Evolutionary conservation across 257 asterid species (phyloP).

Genomic region (Penstemon barbatus): DNA sequence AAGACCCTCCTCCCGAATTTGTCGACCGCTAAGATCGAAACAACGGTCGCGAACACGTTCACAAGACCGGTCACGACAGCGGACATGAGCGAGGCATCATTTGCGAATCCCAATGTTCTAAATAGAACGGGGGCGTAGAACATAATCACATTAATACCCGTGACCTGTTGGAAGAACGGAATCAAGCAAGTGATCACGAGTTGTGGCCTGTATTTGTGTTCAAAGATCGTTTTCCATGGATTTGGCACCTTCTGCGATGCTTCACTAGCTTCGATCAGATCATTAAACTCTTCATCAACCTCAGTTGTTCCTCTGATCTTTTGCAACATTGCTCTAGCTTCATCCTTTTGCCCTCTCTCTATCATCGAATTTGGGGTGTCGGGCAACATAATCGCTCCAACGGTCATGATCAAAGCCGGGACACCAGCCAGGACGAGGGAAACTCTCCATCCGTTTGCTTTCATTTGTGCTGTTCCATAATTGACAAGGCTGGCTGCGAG

Average conservation of each 20-base stretch:
- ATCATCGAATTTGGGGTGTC: slow-evolving; percentile 67
- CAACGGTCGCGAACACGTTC: slow-evolving; percentile 41
- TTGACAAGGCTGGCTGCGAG: slow-evolving; percentile 38
- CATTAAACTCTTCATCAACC: slow-evolving; percentile 44
- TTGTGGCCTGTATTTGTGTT: slow-evolving; percentile 44
- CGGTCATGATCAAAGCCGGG: slow-evolving; percentile 56
- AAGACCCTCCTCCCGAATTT: slow-evolving; percentile 42
- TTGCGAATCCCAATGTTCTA: slow-evolving; percentile 59
- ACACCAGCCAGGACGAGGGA: slow-evolving; percentile 50
- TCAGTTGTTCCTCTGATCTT: slow-evolving; percentile 40
- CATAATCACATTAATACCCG: slow-evolving; percentile 61
- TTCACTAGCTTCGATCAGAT: slow-evolving; percentile 53
- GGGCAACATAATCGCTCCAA: slow-evolving; percentile 48
- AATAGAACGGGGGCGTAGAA: slow-evolving; percentile 69
- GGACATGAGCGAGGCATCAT: slow-evolving; percentile 48
- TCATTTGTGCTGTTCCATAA: slow-evolving; percentile 38
- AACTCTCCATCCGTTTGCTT: slow-evolving; percentile 51
- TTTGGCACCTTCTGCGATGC: slow-evolving; percentile 27
- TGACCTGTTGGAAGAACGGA: slow-evolving; percentile 57
- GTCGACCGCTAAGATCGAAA: slow-evolving; percentile 47
- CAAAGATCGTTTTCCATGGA: slow-evolving; percentile 36
- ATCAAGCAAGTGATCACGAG: slow-evolving; percentile 44
- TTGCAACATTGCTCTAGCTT: slow-evolving; percentile 37
- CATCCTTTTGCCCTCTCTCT: slow-evolving; percentile 40
- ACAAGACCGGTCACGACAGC: slow-evolving; percentile 51